phyloP scores from a whole-genome alignment of 345 rosid species.

The Camelina hispida region DNA sequence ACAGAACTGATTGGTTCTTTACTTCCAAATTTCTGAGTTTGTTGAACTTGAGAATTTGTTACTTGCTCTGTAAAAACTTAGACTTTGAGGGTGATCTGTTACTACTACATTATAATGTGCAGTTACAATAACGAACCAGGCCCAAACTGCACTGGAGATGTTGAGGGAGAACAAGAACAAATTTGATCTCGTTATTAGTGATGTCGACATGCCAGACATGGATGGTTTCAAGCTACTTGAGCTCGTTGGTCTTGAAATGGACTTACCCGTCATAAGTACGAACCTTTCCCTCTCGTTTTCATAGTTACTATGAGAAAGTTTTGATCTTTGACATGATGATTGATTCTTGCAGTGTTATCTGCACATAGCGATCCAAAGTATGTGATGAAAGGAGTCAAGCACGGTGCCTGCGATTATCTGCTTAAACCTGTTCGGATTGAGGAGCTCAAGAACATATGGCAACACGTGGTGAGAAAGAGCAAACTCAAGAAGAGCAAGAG shows the following conservation, averaged over 20 bases:
- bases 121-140: slow-evolving; percentile 71
- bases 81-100: slow-evolving; percentile 16
- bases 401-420: slow-evolving; percentile 93
- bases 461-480: slow-evolving; percentile 83
- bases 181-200: slow-evolving; percentile 80
- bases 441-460: slow-evolving; percentile 96
- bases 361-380: slow-evolving; percentile 75
- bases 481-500: slow-evolving; percentile 58
- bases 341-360: slow-evolving; percentile 77
- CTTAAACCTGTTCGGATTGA: slow-evolving; percentile 87
- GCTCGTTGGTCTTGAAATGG: slow-evolving; percentile 85
- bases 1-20: not conserved
- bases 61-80: slow-evolving; percentile 15
- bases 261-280: slow-evolving; percentile 80
- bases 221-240: slow-evolving; percentile 86
- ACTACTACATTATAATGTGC: slow-evolving; percentile 26
- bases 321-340: slow-evolving; percentile 13
- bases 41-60: too few relatives aligned
- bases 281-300: not conserved
- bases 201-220: slow-evolving; percentile 87
- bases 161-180: slow-evolving; percentile 73
- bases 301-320: not conserved
- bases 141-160: slow-evolving; percentile 60
- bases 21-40: too few relatives aligned
- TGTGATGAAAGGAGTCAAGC: slow-evolving; percentile 87